phyloP scores from a whole-genome alignment of 257 asterid species.

The Scutellaria minor region DNA sequence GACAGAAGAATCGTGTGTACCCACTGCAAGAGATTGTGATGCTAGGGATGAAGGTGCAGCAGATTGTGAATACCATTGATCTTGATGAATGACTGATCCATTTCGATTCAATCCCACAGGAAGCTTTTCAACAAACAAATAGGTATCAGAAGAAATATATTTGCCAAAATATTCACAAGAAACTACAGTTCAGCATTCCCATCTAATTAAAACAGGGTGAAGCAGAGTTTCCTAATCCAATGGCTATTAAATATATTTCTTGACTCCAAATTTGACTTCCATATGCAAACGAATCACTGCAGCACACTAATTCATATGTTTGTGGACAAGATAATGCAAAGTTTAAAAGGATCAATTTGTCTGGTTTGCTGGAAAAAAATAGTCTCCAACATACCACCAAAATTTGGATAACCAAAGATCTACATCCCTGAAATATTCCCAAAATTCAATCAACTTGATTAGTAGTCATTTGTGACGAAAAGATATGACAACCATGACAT shows the following conservation, averaged over 20 bases:
- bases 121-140: conserved; percentile 47
- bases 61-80: conserved; percentile 55
- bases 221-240: conserved; percentile 28
- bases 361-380: conserved; percentile 10
- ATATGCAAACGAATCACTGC: conserved; percentile 10
- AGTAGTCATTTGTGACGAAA: conserved; percentile 21
- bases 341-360: neutral
- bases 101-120: conserved; percentile 59
- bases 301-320: conserved; percentile 13
- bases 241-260: neutral
- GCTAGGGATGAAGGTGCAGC: conserved; percentile 47
- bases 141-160: conserved; percentile 39
- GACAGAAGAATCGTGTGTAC: conserved; percentile 43
- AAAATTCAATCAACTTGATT: conserved; percentile 17
- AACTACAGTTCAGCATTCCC: conserved; percentile 26
- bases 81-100: conserved; percentile 51
- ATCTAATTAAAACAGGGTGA: conserved; percentile 10
- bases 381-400: conserved; percentile 19
- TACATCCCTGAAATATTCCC: conserved; percentile 6
- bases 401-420: conserved; percentile 21
- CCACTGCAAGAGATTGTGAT: conserved; percentile 48
- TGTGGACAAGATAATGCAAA: conserved; percentile 11
- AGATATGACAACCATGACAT: conserved; percentile 15
- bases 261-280: conserved; percentile 14
- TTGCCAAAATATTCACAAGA: conserved; percentile 17